phyloP scores from a whole-genome alignment of 441 rosid genomes.

The Arabidopsis lyrata region DNA sequence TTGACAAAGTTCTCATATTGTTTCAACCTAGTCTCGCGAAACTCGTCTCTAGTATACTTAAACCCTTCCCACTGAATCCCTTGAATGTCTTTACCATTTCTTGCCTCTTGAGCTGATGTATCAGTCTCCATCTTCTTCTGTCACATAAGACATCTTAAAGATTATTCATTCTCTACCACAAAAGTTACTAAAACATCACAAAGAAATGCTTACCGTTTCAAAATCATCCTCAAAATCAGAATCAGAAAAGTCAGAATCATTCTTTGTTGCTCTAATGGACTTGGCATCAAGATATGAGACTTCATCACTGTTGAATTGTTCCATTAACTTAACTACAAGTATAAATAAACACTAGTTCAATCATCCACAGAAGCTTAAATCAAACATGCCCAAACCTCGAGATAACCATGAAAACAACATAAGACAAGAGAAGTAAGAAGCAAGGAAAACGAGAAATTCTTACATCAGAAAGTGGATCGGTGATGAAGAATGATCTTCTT shows the following conservation, averaged over 20 bases:
- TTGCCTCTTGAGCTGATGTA: slow-evolving; percentile 77
- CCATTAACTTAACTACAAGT: not conserved
- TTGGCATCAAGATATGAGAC: not conserved
- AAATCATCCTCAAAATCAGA: slow-evolving; percentile 72
- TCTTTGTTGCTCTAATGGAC: not conserved
- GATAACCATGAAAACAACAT: not conserved
- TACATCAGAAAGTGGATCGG: not conserved
- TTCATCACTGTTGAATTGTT: not conserved
- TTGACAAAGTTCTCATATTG: slow-evolving; percentile 75
- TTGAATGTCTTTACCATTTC: slow-evolving; percentile 84
- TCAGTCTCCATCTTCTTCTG: slow-evolving; percentile 65
- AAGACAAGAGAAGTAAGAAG: not conserved
- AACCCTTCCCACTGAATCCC: slow-evolving; percentile 87
- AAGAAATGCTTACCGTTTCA: slow-evolving; percentile 49
- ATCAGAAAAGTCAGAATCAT: slow-evolving; percentile 35
- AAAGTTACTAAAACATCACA: not conserved
- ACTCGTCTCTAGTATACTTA: slow-evolving; percentile 67
- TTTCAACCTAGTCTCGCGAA: slow-evolving; percentile 69
- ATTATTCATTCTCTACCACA: slow-evolving; percentile 13
- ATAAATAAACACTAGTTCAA: not conserved
- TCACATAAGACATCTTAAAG: not conserved
- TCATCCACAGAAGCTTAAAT: not conserved
- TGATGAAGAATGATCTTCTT: not conserved
- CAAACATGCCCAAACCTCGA: not conserved
- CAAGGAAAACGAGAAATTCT: not conserved